Evolutionary conservation across 306 rosid genomes (phyloP).

Genomic region (Crataegus laevigata): DNA sequence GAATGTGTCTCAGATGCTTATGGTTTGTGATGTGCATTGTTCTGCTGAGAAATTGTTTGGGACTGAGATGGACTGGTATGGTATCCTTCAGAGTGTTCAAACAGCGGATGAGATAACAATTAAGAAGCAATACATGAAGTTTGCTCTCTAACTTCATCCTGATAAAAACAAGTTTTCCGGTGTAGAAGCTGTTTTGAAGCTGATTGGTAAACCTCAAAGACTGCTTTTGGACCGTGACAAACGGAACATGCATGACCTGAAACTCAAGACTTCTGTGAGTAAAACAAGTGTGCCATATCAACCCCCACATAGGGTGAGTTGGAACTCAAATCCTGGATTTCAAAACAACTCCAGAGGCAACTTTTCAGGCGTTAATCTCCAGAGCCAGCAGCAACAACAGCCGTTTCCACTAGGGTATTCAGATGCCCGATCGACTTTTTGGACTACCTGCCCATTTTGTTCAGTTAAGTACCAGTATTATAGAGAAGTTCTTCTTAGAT

Average conservation of each 20-base stretch:
- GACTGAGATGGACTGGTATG: constrained; percentile 69
- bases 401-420: constrained; percentile 36
- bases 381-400: constrained; percentile 39
- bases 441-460: constrained; percentile 80
- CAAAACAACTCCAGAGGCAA: constrained; percentile 38
- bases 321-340: constrained; percentile 30
- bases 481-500: constrained; percentile 45
- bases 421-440: constrained; percentile 44
- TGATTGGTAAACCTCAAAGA: constrained; percentile 84
- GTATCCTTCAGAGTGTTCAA: constrained; percentile 69
- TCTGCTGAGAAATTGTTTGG: constrained; percentile 51
- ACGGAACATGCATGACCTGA: constrained; percentile 53
- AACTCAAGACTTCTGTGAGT: constrained; percentile 26
- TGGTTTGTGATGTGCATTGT: constrained; percentile 85
- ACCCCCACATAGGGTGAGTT: constrained; percentile 34
- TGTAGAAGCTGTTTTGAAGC: constrained; percentile 94
- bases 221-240: constrained; percentile 68
- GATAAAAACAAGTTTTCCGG: constrained; percentile 93
- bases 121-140: constrained; percentile 81
- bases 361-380: constrained; percentile 32
- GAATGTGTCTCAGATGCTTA: constrained; percentile 69
- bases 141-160: constrained; percentile 93
- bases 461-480: constrained; percentile 45
- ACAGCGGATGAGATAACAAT: constrained; percentile 61
- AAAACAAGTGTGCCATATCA: constrained; percentile 27